A percentile compares a stretch with the other conserved stretches of the same genome.
Evolutionary conservation across 108 stramenopile species (phyloP).

Genomic region (Hondaea fermentalgiana): DNA sequence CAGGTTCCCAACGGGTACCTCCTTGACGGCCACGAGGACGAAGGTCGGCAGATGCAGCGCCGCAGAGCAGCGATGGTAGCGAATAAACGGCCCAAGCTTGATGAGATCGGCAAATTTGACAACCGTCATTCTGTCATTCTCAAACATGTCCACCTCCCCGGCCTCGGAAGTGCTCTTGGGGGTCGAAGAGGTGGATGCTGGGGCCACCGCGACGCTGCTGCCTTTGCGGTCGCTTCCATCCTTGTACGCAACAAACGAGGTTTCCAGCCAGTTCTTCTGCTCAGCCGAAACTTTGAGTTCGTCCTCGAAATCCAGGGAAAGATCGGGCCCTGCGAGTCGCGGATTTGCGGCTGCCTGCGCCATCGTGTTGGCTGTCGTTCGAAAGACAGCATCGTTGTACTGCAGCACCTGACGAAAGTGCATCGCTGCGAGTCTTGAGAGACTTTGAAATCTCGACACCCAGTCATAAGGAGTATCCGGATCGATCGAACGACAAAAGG

Average conservation of each 20-base stretch:
- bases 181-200: not conserved
- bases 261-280: not conserved
- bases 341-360: not conserved
- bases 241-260: not conserved
- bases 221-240: not conserved
- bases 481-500: not conserved
- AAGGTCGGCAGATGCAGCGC: slow-evolving; percentile 16
- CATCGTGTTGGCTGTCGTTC: not conserved
- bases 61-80: not conserved
- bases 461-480: not conserved
- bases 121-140: not conserved
- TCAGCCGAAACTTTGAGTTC: not conserved
- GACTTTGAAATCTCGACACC: not conserved
- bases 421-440: not conserved
- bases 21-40: not conserved
- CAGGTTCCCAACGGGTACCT: not conserved
- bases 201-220: not conserved
- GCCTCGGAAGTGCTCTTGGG: not conserved
- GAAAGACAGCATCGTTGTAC: not conserved
- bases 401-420: not conserved
- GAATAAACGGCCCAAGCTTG: not conserved
- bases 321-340: not conserved
- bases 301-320: not conserved
- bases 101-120: not conserved
- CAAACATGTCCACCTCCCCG: not conserved